phyloP scores from a whole-genome alignment of 2,329 filamentous ascomycete genomes.

The Emergomyces africanus region DNA sequence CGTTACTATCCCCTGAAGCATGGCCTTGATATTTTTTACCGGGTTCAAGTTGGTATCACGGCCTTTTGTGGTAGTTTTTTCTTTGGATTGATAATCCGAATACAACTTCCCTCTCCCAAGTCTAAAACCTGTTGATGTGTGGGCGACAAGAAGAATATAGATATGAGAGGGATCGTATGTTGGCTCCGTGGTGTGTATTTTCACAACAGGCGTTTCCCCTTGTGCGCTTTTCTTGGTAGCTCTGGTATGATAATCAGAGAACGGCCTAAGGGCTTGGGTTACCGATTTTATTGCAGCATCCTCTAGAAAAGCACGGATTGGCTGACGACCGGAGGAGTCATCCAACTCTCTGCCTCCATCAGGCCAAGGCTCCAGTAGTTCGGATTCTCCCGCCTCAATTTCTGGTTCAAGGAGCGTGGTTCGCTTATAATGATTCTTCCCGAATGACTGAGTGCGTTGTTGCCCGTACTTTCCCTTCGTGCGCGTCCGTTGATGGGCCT shows the following conservation, averaged over 20 bases:
- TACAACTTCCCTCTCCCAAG: constrained; percentile 42
- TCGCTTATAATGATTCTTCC: background rate
- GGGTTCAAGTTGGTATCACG: constrained; percentile 2
- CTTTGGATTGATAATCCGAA: constrained; percentile 13
- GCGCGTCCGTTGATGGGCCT: background rate
- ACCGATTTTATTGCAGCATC: constrained; percentile 3
- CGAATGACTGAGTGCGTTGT: background rate
- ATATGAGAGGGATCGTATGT: constrained; percentile 33
- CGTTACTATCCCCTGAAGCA: constrained; percentile 27
- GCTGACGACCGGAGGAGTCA: background rate
- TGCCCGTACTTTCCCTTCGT: constrained; percentile 2
- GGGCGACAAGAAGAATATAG: constrained; percentile 45
- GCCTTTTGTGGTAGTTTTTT: background rate
- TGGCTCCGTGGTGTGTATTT: constrained; percentile 26
- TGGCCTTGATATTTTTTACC: constrained; percentile 15
- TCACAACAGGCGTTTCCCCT: constrained; percentile 13
- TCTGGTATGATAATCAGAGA: background rate
- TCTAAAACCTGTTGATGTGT: constrained; percentile 34
- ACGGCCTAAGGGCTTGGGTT: background rate
- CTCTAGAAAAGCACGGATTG: constrained; percentile 7
- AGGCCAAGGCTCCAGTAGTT: background rate
- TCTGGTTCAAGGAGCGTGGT: background rate
- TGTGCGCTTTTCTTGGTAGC: background rate
- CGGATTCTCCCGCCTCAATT: background rate
- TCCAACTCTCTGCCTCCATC: background rate